Evolutionary conservation across 2,329 filamentous ascomycete species (phyloP), one percentile per base, ranked within the genome.

Genomic region (Allantophomopsis cytisporea): DNA sequence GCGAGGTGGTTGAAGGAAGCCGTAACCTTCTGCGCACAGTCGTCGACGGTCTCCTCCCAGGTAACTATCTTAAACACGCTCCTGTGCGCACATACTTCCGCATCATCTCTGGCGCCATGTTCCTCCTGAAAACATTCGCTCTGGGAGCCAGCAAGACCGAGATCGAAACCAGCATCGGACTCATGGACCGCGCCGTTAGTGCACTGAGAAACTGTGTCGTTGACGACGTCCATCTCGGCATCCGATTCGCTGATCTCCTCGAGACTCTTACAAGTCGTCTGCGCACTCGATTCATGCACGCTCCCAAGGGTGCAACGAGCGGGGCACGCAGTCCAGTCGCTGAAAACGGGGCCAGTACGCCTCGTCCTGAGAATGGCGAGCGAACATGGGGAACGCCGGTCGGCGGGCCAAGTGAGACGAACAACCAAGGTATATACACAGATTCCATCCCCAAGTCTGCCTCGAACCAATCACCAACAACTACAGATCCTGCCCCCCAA

Each of bases 21-120:
- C 74, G 84, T 28, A 85, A 81, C 47, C 70, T 91, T n/a, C 65
- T 91, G 10, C 70, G 73, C 37, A 80, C 80, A 0, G 83, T 91
- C 0, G 81, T 88, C 7, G 76, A 89, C 16, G 82, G 81, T 2
- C 67, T 91, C 14, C 66, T 83, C 4, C 82, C 83, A 0, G 73
- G 73, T 6, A 80, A 80, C 31, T 87, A 83, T 50, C 74, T 91
- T 35, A 84, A 85, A 54, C 84, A 89, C 53, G 83, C 83, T 0
- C 84, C 84, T 0, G 84, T 91, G 4, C 71, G 84, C 36, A 89
- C 84, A 0, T 89, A 89, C 56, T 88, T 91, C 62, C 76, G 84
- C 41, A 89, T 91, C 54, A 85, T 89, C 47, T 84, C 79, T 42
- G 83, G 84, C 4, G 82, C 83, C 45, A 88, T 89, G 73, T 88